Evolutionary conservation across 495 filamentous ascomycete species (phyloP), one percentile per base, ranked within the genome.

Genomic region (Echria macrotheca): DNA sequence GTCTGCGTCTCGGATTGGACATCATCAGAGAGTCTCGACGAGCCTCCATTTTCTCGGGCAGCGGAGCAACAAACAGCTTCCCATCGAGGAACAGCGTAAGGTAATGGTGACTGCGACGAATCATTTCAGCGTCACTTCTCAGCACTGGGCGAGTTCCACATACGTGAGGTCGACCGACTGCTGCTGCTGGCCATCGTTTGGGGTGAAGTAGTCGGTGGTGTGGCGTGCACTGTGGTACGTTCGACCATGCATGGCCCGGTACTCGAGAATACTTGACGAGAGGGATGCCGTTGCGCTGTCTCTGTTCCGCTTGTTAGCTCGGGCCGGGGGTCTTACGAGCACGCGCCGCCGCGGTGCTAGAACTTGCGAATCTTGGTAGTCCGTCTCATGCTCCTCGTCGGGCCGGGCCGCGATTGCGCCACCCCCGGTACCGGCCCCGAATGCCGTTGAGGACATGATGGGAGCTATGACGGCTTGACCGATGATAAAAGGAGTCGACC

Each of bases 181-280:
- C 29, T 46, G 26, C 28, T 32, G 28, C 18, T 46, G 44, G 1
- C 21, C 29, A 19, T 46, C 44, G 18, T 35, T 46, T 5, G 44
- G 44, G 3, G 31, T 22, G 24, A 21, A 46, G 29, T 46, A 46
- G 5, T 46, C 44, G 8, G 44, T 23, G 5, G 15, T 4, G 19
- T 46, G 44, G 12, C 28, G 28, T 2, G 44, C 29, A 21, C 44
- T 46, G 29, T 46, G 44, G 29, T 22, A 46, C 5, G 44, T 46
- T n/a, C 44, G 15, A 2, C 44, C 44, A 9, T 46, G 28, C 2
- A 46, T 28, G 8, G 44, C 44, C 7, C 44, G 22, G 12, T 46
- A 46, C n/a, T 46, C 44, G 14, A 46, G 28, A 12, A 46, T 46
- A n/a, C 44, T 46, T 11, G 28, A 22, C 29, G 28, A 35, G 14